Conservation (phyloP, 1,139 yeast species). For the Nakaseomyces glabratus region DNA sequence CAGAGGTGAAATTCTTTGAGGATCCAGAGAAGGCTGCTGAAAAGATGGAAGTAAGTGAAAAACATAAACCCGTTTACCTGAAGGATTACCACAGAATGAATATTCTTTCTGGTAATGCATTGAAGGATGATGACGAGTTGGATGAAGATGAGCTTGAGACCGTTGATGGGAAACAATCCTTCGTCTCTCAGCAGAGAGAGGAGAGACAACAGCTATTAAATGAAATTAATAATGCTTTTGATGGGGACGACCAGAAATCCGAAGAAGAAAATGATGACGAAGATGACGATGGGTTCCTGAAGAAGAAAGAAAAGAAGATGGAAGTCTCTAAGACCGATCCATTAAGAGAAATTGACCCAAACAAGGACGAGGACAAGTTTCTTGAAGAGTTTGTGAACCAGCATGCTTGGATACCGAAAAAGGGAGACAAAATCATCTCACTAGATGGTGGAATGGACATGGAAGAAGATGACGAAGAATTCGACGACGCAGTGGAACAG, state of each 20-base stretch:
- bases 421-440: conserved; percentile 44
- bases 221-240: conserved; percentile 67
- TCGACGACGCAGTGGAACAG: conserved; percentile 84
- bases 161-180: conserved; percentile 57
- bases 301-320: conserved; percentile 4
- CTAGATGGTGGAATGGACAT: conserved; percentile 41
- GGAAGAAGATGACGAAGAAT: conserved; percentile 57
- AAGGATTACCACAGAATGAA: conserved; percentile 89
- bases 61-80: conserved; percentile 73
- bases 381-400: conserved; percentile 60
- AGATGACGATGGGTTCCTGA: conserved; percentile 34
- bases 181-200: conserved; percentile 63
- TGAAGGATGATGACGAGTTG: conserved; percentile 42
- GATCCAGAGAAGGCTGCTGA: conserved; percentile 42
- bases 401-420: conserved; percentile 82
- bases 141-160: conserved; percentile 34
- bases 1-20: conserved; percentile 59
- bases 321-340: conserved; percentile 16
- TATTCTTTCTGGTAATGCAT: conserved; percentile 52
- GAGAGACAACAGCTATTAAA: conserved; percentile 62
- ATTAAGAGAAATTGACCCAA: conserved; percentile 56
- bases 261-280: conserved; percentile 38
- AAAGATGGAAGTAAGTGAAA: conserved; percentile 26
- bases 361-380: conserved; percentile 53
- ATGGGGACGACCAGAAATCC: conserved; percentile 33